A percentile compares a stretch with the other conserved stretches of the same genome.
Evolutionary conservation across 108 stramenopile genomes (phyloP).

Genomic region (Nitzschia putrida): DNA sequence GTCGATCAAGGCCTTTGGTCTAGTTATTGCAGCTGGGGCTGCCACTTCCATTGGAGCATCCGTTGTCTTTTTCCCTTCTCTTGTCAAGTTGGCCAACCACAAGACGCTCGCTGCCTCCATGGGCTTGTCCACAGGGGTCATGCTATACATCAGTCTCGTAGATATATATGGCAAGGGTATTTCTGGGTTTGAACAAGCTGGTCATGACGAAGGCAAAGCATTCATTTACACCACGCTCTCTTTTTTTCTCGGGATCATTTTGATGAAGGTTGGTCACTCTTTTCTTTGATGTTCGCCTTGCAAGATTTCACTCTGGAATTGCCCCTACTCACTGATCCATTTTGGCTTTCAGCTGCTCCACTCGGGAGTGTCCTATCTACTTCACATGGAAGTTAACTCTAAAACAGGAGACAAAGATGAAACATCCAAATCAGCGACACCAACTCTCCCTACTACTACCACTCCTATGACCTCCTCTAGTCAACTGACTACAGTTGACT

Average conservation of each 20-base stretch:
- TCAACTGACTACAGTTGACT: conserved; percentile 12
- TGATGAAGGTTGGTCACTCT: conserved; percentile 53
- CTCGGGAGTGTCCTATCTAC: neutral
- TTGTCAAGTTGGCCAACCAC: conserved; percentile 59
- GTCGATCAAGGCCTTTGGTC: conserved; percentile 38
- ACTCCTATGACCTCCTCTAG: conserved; percentile 34
- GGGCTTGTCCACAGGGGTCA: conserved; percentile 85
- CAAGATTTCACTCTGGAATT: neutral
- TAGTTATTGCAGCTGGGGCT: conserved; percentile 49
- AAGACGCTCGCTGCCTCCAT: conserved; percentile 68
- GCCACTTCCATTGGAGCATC: conserved; percentile 66
- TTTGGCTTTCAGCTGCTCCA: conserved; percentile 8
- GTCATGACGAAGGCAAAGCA: conserved; percentile 39
- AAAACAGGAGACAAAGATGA: neutral
- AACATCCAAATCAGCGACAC: too few relatives aligned
- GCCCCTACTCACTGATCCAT: conserved; percentile 8
- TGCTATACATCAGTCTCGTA: conserved; percentile 87
- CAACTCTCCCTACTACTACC: conserved; percentile 13
- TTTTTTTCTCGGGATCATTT: conserved; percentile 60
- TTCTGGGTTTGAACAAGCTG: conserved; percentile 41
- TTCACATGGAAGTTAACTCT: neutral
- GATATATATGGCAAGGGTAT: conserved; percentile 78
- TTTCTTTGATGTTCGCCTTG: neutral
- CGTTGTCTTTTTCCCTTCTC: conserved; percentile 69
- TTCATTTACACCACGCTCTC: conserved; percentile 56